Conservation (phyloP, 331 rosid genomes). For the Ulmus americana region DNA sequence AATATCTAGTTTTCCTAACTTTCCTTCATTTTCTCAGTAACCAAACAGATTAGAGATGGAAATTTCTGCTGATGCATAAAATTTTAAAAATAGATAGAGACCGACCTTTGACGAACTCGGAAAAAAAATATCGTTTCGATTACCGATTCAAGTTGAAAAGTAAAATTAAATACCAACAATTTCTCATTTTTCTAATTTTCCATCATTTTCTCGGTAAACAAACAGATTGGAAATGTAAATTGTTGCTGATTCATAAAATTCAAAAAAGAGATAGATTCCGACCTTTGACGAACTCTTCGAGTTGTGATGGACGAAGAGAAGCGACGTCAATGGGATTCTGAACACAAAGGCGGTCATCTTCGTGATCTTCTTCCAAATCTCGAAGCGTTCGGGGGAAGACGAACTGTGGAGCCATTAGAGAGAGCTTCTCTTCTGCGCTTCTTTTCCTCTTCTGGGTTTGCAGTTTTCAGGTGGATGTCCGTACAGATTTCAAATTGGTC, state of each 20-base stretch:
- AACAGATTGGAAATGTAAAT: background rate
- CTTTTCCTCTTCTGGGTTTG: background rate
- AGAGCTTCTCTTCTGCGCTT: slow-evolving; percentile 22
- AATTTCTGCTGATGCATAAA: too few relatives aligned
- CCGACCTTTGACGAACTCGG: too few relatives aligned
- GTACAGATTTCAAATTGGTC: background rate
- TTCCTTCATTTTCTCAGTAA: background rate
- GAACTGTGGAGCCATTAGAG: slow-evolving; percentile 66
- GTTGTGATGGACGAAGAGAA: slow-evolving; percentile 51
- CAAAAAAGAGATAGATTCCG: background rate
- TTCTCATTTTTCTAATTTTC: background rate
- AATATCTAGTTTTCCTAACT: background rate
- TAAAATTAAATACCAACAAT: background rate
- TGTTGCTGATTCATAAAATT: background rate
- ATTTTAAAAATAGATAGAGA: too few relatives aligned
- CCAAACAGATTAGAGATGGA: background rate
- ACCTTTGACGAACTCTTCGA: slow-evolving; percentile 96
- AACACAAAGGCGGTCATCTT: slow-evolving; percentile 52
- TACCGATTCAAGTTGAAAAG: background rate
- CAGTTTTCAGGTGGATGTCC: background rate
- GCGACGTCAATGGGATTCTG: slow-evolving; percentile 41
- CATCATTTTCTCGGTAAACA: slow-evolving; percentile 9
- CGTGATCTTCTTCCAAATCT: slow-evolving; percentile 57
- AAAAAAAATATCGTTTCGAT: background rate
- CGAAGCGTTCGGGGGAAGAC: slow-evolving; percentile 58